Conservation (phyloP, 2,329 filamentous ascomycete genomes). For the Arthrobotrys musiformis region DNA sequence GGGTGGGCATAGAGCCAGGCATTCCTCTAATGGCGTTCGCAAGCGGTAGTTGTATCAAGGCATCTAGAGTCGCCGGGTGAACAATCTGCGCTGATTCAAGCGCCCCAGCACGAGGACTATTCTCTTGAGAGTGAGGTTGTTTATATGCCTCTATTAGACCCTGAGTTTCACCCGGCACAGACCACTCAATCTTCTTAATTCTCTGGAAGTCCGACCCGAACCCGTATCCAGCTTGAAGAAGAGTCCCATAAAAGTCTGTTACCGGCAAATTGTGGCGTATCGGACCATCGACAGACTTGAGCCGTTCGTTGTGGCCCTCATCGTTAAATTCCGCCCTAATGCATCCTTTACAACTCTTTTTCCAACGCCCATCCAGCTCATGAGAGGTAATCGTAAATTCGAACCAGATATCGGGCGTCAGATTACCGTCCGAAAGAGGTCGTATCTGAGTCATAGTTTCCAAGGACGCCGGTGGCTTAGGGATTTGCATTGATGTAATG, state of each 20-base stretch:
- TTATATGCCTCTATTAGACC: neutral
- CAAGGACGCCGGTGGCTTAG: neutral
- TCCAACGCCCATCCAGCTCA: neutral
- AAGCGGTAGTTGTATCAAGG: constrained; percentile 63
- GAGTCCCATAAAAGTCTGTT: constrained; percentile 59
- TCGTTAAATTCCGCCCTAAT: constrained; percentile 8
- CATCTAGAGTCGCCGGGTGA: constrained; percentile 66
- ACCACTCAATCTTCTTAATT: constrained; percentile 58
- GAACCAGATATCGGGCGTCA: constrained; percentile 8
- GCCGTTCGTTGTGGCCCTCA: neutral
- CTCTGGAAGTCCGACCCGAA: constrained; percentile 63
- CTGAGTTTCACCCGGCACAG: neutral
- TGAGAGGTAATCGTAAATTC: constrained; percentile 30
- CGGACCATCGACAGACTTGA: neutral
- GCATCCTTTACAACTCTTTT: constrained; percentile 19
- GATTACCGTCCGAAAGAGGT: neutral
- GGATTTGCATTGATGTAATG: constrained; percentile 25
- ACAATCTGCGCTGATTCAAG: constrained; percentile 64
- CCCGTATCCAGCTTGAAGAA: constrained; percentile 62
- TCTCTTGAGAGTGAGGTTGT: neutral
- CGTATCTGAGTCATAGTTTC: neutral
- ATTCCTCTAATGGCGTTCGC: constrained; percentile 57
- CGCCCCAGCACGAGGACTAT: neutral
- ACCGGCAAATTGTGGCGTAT: neutral
- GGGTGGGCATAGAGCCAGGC: neutral